Percentiles rank a stretch among this genome's conserved stretches.
phyloP scores from a whole-genome alignment of 2,329 filamentous ascomycete species.

The Cladophialophora psammophila region DNA sequence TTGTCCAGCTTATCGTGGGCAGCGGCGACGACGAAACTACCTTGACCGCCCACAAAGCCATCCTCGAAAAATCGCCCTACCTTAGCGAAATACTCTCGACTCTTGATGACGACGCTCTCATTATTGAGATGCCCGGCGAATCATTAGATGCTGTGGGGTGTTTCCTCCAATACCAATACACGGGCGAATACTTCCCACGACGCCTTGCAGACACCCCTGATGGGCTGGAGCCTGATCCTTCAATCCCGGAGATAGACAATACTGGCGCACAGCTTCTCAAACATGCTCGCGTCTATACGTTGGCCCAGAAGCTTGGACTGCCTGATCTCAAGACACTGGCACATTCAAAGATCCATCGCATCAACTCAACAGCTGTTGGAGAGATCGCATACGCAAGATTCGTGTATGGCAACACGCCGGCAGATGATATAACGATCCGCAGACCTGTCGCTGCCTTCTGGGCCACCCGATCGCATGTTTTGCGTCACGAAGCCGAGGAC shows the following conservation, averaged over 20 bases:
- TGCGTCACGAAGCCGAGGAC: slow-evolving; percentile 83
- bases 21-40: slow-evolving; percentile 65
- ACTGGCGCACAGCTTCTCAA: slow-evolving; percentile 84
- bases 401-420: slow-evolving; percentile 78
- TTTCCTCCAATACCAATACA: slow-evolving; percentile 85
- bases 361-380: slow-evolving; percentile 84
- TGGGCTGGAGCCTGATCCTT: slow-evolving; percentile 72
- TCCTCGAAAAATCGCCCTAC: slow-evolving; percentile 77
- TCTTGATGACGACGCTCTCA: slow-evolving; percentile 23
- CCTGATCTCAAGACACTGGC: slow-evolving; percentile 75
- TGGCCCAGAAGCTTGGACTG: slow-evolving; percentile 79
- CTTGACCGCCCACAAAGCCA: slow-evolving; percentile 79
- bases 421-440: slow-evolving; percentile 75
- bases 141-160: slow-evolving; percentile 77
- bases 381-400: slow-evolving; percentile 93
- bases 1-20: slow-evolving; percentile 73
- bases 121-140: slow-evolving; percentile 71
- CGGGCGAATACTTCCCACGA: slow-evolving; percentile 82
- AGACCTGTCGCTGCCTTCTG: slow-evolving; percentile 89
- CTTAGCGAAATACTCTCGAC: slow-evolving; percentile 54
- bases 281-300: slow-evolving; percentile 87
- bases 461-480: slow-evolving; percentile 79
- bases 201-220: slow-evolving; percentile 66
- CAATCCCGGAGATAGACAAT: slow-evolving; percentile 72
- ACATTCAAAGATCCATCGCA: slow-evolving; percentile 89